Percentiles rank a stretch among this genome's conserved stretches.
Conservation (phyloP, 768 basidiomycete species). For the Crassisporium funariophilum region DNA sequence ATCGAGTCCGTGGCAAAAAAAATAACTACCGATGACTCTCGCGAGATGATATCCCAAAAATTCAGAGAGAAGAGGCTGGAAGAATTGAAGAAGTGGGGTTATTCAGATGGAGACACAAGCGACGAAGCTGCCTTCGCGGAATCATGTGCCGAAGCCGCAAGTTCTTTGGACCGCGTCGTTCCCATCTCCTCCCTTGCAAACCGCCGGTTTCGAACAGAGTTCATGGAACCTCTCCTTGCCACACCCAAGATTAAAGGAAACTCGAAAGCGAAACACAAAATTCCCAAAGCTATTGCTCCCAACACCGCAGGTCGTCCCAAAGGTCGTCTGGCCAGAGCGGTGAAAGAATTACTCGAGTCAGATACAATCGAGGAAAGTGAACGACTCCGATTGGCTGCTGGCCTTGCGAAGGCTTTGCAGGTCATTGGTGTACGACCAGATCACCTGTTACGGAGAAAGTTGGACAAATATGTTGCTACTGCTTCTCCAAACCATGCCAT, state of each 20-base stretch:
- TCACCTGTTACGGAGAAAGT: slow-evolving; percentile 67
- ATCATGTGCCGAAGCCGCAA: slow-evolving; percentile 75
- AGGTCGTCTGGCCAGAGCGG: slow-evolving; percentile 68
- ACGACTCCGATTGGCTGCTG: slow-evolving; percentile 45
- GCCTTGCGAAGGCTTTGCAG: slow-evolving; percentile 52
- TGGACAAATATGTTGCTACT: slow-evolving; percentile 55
- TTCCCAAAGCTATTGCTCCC: slow-evolving; percentile 40
- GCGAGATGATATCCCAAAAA: slow-evolving; percentile 59
- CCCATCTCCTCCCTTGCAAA: slow-evolving; percentile 64
- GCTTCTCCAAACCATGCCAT: not conserved
- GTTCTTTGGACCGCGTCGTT: slow-evolving; percentile 65
- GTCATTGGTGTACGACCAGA: slow-evolving; percentile 59
- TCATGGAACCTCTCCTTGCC: slow-evolving; percentile 68
- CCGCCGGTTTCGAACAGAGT: slow-evolving; percentile 71
- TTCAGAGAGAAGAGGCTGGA: slow-evolving; percentile 59
- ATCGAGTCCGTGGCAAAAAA: slow-evolving; percentile 60
- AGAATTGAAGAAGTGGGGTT: slow-evolving; percentile 77
- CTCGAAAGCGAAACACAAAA: slow-evolving; percentile 51
- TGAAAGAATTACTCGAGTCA: slow-evolving; percentile 64
- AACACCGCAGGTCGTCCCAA: slow-evolving; percentile 53
- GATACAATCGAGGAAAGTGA: slow-evolving; percentile 49
- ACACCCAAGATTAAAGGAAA: slow-evolving; percentile 67
- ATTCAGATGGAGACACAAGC: slow-evolving; percentile 48
- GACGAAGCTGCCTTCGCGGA: slow-evolving; percentile 60
- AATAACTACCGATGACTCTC: slow-evolving; percentile 51